A percentile compares a stretch with the other conserved stretches of the same genome.
Evolutionary conservation across 2,329 filamentous ascomycete genomes (phyloP).

Genomic region (Apiospora kogelbergensis): DNA sequence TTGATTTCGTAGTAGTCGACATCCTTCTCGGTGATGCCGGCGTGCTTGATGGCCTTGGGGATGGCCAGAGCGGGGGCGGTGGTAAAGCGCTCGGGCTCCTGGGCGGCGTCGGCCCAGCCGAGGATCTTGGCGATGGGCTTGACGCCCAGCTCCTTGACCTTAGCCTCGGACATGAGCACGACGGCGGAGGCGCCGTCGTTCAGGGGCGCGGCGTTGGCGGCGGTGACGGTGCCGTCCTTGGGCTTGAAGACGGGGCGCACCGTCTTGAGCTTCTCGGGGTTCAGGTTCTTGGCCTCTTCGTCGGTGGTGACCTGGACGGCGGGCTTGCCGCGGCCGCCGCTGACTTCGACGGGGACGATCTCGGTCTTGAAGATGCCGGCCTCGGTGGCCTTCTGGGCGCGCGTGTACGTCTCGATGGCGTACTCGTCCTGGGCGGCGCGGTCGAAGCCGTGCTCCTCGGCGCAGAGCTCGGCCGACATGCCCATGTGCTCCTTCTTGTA

Average conservation of each 20-base stretch:
- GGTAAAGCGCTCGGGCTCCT: conserved; percentile 92
- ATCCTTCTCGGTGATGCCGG: conserved; percentile 72
- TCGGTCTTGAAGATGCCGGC: conserved; percentile 79
- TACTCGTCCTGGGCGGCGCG: conserved; percentile 92
- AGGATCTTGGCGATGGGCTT: conserved; percentile 96
- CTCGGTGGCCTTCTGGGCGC: conserved; percentile 76
- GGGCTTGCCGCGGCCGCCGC: conserved; percentile 88
- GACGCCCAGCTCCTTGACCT: conserved; percentile 86
- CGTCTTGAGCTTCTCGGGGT: conserved; percentile 76
- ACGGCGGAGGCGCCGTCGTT: conserved; percentile 93
- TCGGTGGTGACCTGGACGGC: conserved; percentile 77
- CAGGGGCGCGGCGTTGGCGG: conserved; percentile 93
- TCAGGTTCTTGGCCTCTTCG: conserved; percentile 95
- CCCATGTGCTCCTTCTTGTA: conserved; percentile 99
- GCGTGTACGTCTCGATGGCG: conserved; percentile 81
- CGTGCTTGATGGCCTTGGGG: conserved; percentile 96
- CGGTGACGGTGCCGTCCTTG: conserved; percentile 84
- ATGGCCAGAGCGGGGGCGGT: conserved; percentile 91
- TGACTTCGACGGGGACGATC: conserved; percentile 87
- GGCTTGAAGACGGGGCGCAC: conserved; percentile 84
- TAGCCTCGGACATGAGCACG: conserved; percentile 90
- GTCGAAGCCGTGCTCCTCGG: conserved; percentile 75
- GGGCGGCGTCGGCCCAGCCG: conserved; percentile 93
- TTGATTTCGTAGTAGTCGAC: conserved; percentile 98
- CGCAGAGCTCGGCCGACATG: conserved; percentile 87